Base-by-base conservation (phyloP, 352 stramenopile genomes). In the Pythium graminicola region DNA sequence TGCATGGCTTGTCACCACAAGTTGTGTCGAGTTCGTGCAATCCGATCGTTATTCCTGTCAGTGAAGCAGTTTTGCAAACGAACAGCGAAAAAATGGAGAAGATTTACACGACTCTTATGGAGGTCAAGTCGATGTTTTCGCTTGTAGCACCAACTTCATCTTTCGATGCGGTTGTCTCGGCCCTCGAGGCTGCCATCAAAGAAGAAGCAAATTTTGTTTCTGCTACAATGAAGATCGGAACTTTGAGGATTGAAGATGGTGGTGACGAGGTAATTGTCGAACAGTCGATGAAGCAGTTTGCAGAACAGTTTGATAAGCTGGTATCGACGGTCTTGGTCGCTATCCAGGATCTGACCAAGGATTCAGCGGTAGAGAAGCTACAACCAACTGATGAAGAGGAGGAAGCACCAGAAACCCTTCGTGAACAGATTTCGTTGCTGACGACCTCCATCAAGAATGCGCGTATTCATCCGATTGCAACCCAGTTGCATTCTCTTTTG, bases 281-380 rank as follows among this genome's bases (percentile, higher is more conserved):
- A 3, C 8, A 70, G 48, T 70, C 66, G 19, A 50, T 77, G 31
- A 33, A 62, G 23, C 27, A 44, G 28, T 90, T 93, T 50, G 69
- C 61, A 16, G 54, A 71, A 26, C 44, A 65, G 14, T 88, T 84
- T 51, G 81, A 93, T 55, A 78, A 74, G 43, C 54, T 93, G 13
- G 69, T 93, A 3, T 75, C 85, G 45, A 85, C 71, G 1, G 75
- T 93, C 36, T 55, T 93, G 14, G 75, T 91, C 28, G 79, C 80
- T 16, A 87, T 93, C 38, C 83, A 93, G 50, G 73, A 91, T 24
- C 42, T 89, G 53, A 90, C 81, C 0, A 90, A 50, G 22, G 28
- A 85, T 44, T 67, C 73, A 3, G 36, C 23, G 1, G 19, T 0
- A 33, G 56, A 81, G 26, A 24, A 60, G 35, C n/a, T 63, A 41